Percentiles rank a stretch among this genome's conserved stretches.
Conservation (phyloP, 2,329 filamentous ascomycete species). For the Nigrospora osmanthi region DNA sequence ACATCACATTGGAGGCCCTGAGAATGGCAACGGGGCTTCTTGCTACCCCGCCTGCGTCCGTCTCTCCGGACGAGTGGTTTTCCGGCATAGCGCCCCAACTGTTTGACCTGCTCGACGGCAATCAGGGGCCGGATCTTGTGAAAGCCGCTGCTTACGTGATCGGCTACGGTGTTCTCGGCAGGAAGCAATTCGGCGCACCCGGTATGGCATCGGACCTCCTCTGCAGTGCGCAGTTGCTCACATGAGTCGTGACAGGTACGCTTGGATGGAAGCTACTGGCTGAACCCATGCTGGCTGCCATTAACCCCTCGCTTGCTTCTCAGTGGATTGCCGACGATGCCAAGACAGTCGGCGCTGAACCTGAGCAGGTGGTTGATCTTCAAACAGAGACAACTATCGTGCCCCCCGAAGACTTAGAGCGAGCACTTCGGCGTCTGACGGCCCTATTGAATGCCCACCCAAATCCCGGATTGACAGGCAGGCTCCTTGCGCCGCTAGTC, state of each 20-base stretch:
- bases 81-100: constrained; percentile 52
- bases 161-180: constrained; percentile 59
- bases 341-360: constrained; percentile 17
- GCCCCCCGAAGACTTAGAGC: constrained; percentile 34
- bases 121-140: constrained; percentile 46
- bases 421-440: constrained; percentile 46
- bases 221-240: constrained; percentile 7
- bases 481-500: constrained; percentile 51
- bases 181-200: constrained; percentile 55
- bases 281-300: constrained; percentile 43
- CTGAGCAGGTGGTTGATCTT: constrained; percentile 36
- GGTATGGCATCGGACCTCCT: constrained; percentile 27
- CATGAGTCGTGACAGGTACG: constrained; percentile 27
- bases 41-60: constrained; percentile 47
- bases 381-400: constrained; percentile 36
- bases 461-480: constrained; percentile 55
- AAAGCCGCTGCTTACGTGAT: constrained; percentile 55
- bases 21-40: constrained; percentile 55
- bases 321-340: constrained; percentile 10
- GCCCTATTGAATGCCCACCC: constrained; percentile 55
- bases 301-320: constrained; percentile 35
- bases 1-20: constrained; percentile 61
- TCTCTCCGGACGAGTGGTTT: constrained; percentile 53
- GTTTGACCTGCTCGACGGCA: constrained; percentile 52
- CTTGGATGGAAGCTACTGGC: constrained; percentile 58